phyloP scores from a whole-genome alignment of 768 basidiomycete genomes.

The Auriscalpium microsporum region DNA sequence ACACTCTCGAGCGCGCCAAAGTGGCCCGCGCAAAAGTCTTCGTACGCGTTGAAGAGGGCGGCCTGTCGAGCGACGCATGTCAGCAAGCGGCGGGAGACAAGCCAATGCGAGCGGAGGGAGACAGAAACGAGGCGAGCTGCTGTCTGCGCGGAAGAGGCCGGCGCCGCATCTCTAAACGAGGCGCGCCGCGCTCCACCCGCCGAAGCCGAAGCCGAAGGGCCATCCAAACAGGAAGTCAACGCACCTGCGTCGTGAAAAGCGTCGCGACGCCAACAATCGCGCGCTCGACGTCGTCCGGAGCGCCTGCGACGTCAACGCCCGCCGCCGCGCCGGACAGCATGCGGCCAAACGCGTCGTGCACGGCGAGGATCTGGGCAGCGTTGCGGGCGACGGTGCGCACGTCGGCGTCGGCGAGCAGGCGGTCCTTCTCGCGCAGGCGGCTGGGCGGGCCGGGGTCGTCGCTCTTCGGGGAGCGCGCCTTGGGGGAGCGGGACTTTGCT shows the following conservation, averaged over 20 bases:
- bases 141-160: no score
- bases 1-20: conserved; percentile 72
- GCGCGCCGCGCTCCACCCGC: background rate
- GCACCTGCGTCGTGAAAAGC: conserved; percentile 19
- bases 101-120: no score
- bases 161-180: background rate
- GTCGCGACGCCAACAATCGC: conserved; percentile 18
- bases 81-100: no score
- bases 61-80: conserved; percentile 37
- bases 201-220: background rate
- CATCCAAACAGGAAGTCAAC: conserved; percentile 2
- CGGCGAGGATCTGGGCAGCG: conserved; percentile 52
- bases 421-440: conserved; percentile 23
- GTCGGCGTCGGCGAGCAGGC: conserved; percentile 48
- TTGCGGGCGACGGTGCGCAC: conserved; percentile 57
- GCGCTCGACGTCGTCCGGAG: conserved; percentile 11
- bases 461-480: conserved; percentile 2
- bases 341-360: conserved; percentile 61
- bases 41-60: conserved; percentile 67
- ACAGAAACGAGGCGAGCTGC: no score
- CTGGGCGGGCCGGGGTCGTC: conserved; percentile 3
- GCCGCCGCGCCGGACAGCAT: conserved; percentile 42
- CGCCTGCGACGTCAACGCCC: background rate
- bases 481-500: background rate
- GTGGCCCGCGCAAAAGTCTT: conserved; percentile 82